These are phyloP conservation scores for Phaeosphaeria sp. DNA, from an alignment of 2,329 filamentous ascomycete genomes.

Conservation along the genomic window DNA sequence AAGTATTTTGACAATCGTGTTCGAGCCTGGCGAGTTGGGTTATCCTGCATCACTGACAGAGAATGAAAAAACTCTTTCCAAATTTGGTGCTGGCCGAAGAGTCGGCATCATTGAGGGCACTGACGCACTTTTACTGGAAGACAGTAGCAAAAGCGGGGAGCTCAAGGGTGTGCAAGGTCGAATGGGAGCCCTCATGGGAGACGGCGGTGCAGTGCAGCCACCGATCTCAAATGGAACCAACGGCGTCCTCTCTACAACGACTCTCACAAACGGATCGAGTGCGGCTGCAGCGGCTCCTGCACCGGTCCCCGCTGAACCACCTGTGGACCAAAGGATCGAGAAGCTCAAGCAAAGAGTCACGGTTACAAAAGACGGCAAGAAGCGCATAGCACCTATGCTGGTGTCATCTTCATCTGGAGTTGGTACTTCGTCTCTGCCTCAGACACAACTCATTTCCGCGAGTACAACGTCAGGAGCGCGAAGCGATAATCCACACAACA, in stretches of 20 bases:
- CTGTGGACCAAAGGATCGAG: constrained; percentile 65
- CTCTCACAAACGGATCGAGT: constrained; percentile 54
- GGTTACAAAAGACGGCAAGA: constrained; percentile 95
- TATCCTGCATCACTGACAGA: constrained; percentile 86
- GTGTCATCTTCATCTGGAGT: constrained; percentile 85
- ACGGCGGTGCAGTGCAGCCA: constrained; percentile 58
- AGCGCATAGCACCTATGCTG: constrained; percentile 88
- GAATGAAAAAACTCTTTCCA: constrained; percentile 90
- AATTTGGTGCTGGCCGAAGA: constrained; percentile 87
- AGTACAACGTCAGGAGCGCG: constrained; percentile 66
- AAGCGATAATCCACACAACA: constrained; percentile 77
- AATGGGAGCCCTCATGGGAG: constrained; percentile 99
- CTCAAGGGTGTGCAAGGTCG: constrained; percentile 87
- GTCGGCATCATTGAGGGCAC: constrained; percentile 93
- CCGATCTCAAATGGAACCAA: constrained; percentile 63
- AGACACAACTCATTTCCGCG: constrained; percentile 84
- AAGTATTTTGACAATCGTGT: constrained; percentile 80
- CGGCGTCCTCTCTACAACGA: constrained; percentile 53
- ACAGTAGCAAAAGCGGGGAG: constrained; percentile 90
- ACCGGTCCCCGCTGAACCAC: constrained; percentile 30
- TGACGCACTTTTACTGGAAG: constrained; percentile 84
- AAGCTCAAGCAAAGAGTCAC: constrained; percentile 89
- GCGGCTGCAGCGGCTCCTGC: constrained; percentile 39
- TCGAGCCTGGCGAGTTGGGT: constrained; percentile 86
- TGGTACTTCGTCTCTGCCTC: constrained; percentile 85